These are phyloP conservation scores for Didymella segeticola DNA, from an alignment of 2,329 filamentous ascomycete genomes.

Conservation along the genomic window DNA sequence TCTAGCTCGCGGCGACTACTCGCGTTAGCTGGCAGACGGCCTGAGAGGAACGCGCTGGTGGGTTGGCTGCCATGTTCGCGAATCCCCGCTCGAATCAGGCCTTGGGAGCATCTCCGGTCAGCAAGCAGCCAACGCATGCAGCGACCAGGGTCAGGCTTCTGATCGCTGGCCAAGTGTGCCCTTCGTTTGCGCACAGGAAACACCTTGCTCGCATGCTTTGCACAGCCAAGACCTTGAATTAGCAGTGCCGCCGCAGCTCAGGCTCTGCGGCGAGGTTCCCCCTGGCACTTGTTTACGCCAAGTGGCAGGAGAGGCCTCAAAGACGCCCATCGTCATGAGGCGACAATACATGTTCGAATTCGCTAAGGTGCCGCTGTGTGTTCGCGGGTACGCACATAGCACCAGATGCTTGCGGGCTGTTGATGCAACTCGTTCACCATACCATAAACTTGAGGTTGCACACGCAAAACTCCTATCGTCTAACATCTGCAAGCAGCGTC, in stretches of 20 bases:
- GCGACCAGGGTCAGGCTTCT: slow-evolving; percentile 40
- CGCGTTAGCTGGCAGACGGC: slow-evolving; percentile 10
- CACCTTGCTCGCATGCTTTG: slow-evolving; percentile 35
- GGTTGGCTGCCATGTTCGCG: slow-evolving; percentile 24
- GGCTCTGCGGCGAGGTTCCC: slow-evolving; percentile 13
- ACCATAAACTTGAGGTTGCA: slow-evolving; percentile 5
- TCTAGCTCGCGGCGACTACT: slow-evolving; percentile 17
- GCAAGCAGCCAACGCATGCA: slow-evolving; percentile 47
- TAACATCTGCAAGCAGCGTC: slow-evolving; percentile 20
- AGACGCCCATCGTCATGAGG: slow-evolving; percentile 10
- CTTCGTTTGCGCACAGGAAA: slow-evolving; percentile 32
- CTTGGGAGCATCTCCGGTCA: slow-evolving; percentile 28
- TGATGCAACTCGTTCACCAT: too few species aligned
- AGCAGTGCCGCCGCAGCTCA: slow-evolving; percentile 35
- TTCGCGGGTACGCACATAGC: slow-evolving; percentile 1
- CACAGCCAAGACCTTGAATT: slow-evolving; percentile 36
- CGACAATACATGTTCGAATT: slow-evolving; percentile 1
- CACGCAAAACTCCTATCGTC: slow-evolving; percentile 4
- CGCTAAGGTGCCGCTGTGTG: slow-evolving; percentile 4
- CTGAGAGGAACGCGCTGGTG: slow-evolving; percentile 25
- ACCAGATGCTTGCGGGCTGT: slow-evolving; percentile 12
- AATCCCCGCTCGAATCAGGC: slow-evolving; percentile 39
- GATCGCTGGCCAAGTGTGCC: slow-evolving; percentile 42
- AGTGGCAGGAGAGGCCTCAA: slow-evolving; percentile 11
- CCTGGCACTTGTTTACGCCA: slow-evolving; percentile 15